These are phyloP conservation scores for Suillus clintonianus DNA, from an alignment of 768 basidiomycete species.

Conservation along the genomic window DNA sequence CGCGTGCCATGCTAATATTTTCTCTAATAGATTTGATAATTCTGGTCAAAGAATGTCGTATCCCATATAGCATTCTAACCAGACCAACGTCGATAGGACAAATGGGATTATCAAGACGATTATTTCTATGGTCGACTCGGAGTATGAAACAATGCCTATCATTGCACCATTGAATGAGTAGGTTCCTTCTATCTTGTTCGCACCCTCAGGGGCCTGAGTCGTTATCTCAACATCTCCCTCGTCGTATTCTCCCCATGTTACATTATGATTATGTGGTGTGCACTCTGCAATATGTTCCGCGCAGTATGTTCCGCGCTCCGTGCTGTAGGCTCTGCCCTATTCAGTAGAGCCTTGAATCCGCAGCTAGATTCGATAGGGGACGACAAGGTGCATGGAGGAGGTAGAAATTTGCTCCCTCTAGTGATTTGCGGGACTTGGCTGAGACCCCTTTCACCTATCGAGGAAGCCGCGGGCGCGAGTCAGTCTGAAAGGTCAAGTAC, in stretches of 20 bases:
- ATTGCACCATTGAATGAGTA: slow-evolving; percentile 70
- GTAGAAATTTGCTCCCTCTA: background rate
- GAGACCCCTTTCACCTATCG: background rate
- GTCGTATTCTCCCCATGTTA: background rate
- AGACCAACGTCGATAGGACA: slow-evolving; percentile 47
- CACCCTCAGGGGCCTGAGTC: too few relatives aligned
- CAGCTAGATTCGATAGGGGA: background rate
- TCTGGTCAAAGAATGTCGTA: slow-evolving; percentile 62
- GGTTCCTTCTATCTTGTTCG: background rate
- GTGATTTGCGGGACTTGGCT: background rate
- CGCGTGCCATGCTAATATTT: background rate
- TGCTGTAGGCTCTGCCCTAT: background rate
- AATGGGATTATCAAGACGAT: slow-evolving; percentile 60
- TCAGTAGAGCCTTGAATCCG: background rate
- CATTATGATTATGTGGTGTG: background rate
- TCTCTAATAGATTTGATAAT: slow-evolving; percentile 65
- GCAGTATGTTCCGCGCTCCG: background rate
- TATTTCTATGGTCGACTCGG: slow-evolving; percentile 50
- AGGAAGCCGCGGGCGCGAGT: background rate
- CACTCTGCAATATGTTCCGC: background rate
- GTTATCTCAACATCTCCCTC: too few relatives aligned
- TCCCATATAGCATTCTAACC: slow-evolving; percentile 54
- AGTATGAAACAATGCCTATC: slow-evolving; percentile 59
- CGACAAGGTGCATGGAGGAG: background rate
- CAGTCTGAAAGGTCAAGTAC: background rate